These are phyloP conservation scores for Phaeosphaeriaceae sp. DNA, from an alignment of 2,329 filamentous ascomycete genomes.

Conservation along the genomic window DNA sequence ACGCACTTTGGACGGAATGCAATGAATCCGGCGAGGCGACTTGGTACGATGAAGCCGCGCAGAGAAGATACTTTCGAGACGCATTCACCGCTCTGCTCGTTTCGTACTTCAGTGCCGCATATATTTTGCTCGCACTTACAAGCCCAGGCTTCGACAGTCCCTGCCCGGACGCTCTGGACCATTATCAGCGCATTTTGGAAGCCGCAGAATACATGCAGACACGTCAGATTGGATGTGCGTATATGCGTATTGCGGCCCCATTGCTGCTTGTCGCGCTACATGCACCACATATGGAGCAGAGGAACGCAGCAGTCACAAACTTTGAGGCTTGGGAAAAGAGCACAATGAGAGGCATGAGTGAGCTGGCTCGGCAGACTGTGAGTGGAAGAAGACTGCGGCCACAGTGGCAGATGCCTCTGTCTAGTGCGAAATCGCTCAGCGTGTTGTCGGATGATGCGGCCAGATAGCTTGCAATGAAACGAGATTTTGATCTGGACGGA, in stretches of 20 bases:
- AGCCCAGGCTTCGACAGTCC: slow-evolving; percentile 8
- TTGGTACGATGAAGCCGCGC: slow-evolving; percentile 8
- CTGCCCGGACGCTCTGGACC: slow-evolving; percentile 17
- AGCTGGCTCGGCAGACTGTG: slow-evolving; percentile 7
- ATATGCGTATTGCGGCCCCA: slow-evolving; percentile 41
- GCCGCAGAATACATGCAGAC: slow-evolving; percentile 27
- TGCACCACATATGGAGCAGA: slow-evolving; percentile 20
- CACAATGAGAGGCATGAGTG: slow-evolving; percentile 38
- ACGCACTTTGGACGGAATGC: slow-evolving; percentile 31
- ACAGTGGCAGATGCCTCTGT: not conserved
- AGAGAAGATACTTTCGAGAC: slow-evolving; percentile 21
- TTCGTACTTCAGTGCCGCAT: slow-evolving; percentile 30
- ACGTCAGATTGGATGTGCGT: slow-evolving; percentile 32
- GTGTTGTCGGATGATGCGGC: not conserved
- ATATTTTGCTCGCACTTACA: slow-evolving; percentile 25
- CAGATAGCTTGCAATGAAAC: not conserved
- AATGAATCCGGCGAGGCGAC: slow-evolving; percentile 2
- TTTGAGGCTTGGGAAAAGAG: slow-evolving; percentile 31
- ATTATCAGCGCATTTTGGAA: slow-evolving; percentile 27
- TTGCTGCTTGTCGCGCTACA: slow-evolving; percentile 38
- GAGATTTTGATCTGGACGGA: not conserved
- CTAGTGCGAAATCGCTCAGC: not conserved
- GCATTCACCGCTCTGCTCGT: slow-evolving; percentile 32
- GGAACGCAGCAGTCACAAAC: slow-evolving; percentile 14
- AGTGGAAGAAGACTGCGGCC: not conserved